Evolutionary conservation across 768 basidiomycete genomes (phyloP), one percentile per base, ranked within the genome.

Genomic region (Suillus lakei): DNA sequence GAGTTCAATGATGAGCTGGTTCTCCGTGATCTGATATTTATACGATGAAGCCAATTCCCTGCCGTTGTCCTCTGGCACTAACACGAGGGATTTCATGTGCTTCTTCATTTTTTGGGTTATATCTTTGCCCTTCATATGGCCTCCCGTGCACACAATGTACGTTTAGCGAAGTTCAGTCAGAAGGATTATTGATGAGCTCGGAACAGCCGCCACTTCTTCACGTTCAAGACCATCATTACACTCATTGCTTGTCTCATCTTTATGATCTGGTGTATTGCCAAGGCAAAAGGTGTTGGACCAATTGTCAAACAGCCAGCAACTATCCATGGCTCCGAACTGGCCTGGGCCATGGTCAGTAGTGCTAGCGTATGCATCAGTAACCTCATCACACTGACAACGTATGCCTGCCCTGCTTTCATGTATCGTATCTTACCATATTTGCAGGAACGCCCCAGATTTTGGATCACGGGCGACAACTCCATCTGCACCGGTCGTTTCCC

Each of bases 31-130:
- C 26, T 36, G 15, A 41, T 26, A 15, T 38, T 30, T 43, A 23
- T 7, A 18, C 28, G 16, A 28, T 7, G 4, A 30, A 89, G 86
- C 84, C 23, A 92, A 92, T 78, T 78, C 81, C 62, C 80, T 91
- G 71, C 88, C 90, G 23, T 82, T 78, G 21, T 87, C 86, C 5
- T 85, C 89, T 65, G 90, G 90, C 41, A 91, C 86, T 36, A 89
- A 81, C 55, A 88, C 88, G 12, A 83, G 83, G 58, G 86, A 90
- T 78, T 90, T 89, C 69, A 80, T 91, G 79, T 86, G 85, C 64
- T 93, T 93, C 84, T 87, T 93, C 82, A 82, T 93, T 63, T 93
- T 92, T 81, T 92, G 90, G 88, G 77, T 92, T 21, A 83, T 91
- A 58, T 89, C 87, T 38, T 84, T 92, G 32, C 90, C 89, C 21